Percentiles rank a stretch among this genome's conserved stretches.
phyloP scores from a whole-genome alignment of 345 rosid species.

The Lenwebbia sp. region DNA sequence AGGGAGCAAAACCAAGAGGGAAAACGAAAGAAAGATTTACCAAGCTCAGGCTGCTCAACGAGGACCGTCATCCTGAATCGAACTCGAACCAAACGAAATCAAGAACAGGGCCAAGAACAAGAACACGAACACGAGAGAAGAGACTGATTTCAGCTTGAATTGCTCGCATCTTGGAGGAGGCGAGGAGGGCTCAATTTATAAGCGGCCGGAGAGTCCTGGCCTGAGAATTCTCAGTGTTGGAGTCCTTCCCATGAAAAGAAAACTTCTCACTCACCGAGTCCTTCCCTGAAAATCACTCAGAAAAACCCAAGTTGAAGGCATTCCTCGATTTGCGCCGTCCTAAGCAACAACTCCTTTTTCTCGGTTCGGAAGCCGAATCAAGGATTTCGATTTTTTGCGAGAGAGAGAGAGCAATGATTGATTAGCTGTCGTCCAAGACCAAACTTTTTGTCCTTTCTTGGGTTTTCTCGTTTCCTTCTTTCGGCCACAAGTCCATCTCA shows the following conservation, averaged over 20 bases:
- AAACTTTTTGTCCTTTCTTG: neutral
- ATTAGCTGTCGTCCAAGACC: neutral
- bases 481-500: too few species aligned
- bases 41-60: neutral
- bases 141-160: neutral
- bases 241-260: neutral
- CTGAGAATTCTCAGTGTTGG: neutral
- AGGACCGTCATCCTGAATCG: conserved; percentile 2
- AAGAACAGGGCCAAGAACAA: neutral
- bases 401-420: neutral
- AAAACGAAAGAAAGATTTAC: neutral
- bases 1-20: neutral
- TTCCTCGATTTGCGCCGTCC: neutral
- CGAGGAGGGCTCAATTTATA: neutral
- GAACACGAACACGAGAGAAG: neutral
- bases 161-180: neutral
- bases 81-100: neutral
- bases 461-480: neutral
- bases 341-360: neutral
- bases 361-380: neutral
- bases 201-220: neutral
- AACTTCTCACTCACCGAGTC: neutral
- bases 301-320: neutral
- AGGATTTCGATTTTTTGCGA: neutral
- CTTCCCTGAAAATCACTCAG: neutral